Evolutionary conservation across 2,329 filamentous ascomycete species (phyloP).

Genomic region (Epicoccum sorghinum): DNA sequence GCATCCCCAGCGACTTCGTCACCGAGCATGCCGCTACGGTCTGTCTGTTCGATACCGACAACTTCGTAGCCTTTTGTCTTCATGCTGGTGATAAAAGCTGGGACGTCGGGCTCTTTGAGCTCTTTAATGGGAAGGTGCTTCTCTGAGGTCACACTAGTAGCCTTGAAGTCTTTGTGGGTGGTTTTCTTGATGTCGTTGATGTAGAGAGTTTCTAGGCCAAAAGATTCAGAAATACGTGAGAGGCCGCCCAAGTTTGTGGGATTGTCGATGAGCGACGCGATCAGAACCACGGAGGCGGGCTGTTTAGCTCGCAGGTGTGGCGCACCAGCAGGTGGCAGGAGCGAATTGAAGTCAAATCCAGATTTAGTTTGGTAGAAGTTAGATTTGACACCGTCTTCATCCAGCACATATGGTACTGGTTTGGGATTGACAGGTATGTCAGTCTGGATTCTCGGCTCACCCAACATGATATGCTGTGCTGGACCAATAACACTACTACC

Average conservation of each 20-base stretch:
- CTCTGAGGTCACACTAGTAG: slow-evolving; percentile 57
- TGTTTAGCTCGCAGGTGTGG: slow-evolving; percentile 28
- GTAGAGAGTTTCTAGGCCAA: slow-evolving; percentile 55
- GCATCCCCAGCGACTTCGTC: slow-evolving; percentile 15
- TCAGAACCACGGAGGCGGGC: slow-evolving; percentile 50
- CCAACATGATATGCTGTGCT: slow-evolving; percentile 40
- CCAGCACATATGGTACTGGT: slow-evolving; percentile 5
- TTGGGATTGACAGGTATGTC: slow-evolving; percentile 4
- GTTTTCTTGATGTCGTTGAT: slow-evolving; percentile 51
- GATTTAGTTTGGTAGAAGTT: slow-evolving; percentile 59
- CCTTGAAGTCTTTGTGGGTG: slow-evolving; percentile 56
- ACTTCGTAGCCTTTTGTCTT: slow-evolving; percentile 57
- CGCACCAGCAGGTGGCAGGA: slow-evolving; percentile 26
- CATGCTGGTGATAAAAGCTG: slow-evolving; percentile 49
- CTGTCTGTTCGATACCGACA: slow-evolving; percentile 62
- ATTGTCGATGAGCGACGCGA: slow-evolving; percentile 59
- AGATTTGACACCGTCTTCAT: slow-evolving; percentile 16
- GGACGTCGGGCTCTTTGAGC: slow-evolving; percentile 37
- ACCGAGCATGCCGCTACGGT: slow-evolving; percentile 55
- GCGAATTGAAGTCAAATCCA: slow-evolving; percentile 49
- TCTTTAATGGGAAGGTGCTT: slow-evolving; percentile 56
- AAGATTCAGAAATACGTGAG: slow-evolving; percentile 58
- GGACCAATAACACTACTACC: slow-evolving; percentile 29
- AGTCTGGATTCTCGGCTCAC: slow-evolving; percentile 15
- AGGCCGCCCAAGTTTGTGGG: slow-evolving; percentile 59